phyloP scores from a whole-genome alignment of 2,329 filamentous ascomycete genomes.

The Tolypocladium amazonense region DNA sequence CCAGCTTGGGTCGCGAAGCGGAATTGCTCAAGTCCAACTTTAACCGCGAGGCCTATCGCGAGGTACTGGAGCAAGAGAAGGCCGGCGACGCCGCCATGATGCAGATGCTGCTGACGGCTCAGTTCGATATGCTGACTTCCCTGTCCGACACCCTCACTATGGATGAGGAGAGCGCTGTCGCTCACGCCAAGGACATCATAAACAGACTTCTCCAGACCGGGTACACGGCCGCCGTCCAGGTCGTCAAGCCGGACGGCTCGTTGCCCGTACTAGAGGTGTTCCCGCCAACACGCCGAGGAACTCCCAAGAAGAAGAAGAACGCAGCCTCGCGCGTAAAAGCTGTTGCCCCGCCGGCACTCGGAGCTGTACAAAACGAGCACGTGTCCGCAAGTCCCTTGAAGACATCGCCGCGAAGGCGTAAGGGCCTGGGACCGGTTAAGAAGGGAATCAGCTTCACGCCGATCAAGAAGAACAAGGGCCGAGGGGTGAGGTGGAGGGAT shows the following conservation, averaged over 20 bases:
- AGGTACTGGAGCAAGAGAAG: constrained; percentile 77
- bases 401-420: constrained; percentile 71
- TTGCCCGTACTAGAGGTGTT: constrained; percentile 53
- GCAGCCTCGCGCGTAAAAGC: constrained; percentile 30
- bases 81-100: constrained; percentile 65
- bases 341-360: constrained; percentile 31
- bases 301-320: constrained; percentile 62
- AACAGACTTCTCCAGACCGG: constrained; percentile 69
- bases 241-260: constrained; percentile 80
- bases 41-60: constrained; percentile 65
- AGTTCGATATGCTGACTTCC: constrained; percentile 83
- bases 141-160: constrained; percentile 73
- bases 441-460: constrained; percentile 78
- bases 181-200: constrained; percentile 68
- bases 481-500: constrained; percentile 85
- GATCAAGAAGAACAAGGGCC: constrained; percentile 64
- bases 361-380: constrained; percentile 19
- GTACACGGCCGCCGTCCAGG: constrained; percentile 62
- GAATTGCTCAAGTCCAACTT: constrained; percentile 78
- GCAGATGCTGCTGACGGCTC: constrained; percentile 76
- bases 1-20: constrained; percentile 67
- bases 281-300: constrained; percentile 60
- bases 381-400: constrained; percentile 47
- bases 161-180: constrained; percentile 72
- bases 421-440: constrained; percentile 42